Percentiles rank a stretch among this genome's conserved stretches.
Conservation (phyloP, 1,139 yeast genomes). For the Hansenula anomala region DNA sequence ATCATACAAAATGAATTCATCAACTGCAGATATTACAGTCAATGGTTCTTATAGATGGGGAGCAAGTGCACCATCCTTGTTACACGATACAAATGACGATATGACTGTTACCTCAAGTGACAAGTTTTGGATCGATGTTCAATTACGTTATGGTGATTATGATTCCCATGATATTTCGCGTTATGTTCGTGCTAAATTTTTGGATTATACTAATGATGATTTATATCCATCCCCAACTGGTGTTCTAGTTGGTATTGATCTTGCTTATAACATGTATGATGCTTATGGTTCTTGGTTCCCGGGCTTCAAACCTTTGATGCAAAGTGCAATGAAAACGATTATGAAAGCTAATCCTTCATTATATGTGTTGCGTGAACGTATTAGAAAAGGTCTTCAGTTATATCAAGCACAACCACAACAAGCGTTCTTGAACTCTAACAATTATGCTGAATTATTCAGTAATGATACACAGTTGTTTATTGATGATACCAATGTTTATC, state of each 20-base stretch:
- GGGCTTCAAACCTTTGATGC: slow-evolving; percentile 85
- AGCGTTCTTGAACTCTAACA: slow-evolving; percentile 82
- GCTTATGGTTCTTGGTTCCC: slow-evolving; percentile 98
- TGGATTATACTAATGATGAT: slow-evolving; percentile 89
- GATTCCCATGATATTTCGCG: slow-evolving; percentile 96
- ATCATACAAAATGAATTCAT: slow-evolving; percentile 94
- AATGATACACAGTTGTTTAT: slow-evolving; percentile 78
- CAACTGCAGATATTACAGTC: slow-evolving; percentile 86
- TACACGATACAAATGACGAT: slow-evolving; percentile 59
- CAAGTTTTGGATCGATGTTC: slow-evolving; percentile 94
- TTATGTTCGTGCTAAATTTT: slow-evolving; percentile 86
- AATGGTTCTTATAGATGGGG: slow-evolving; percentile 80
- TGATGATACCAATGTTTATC: slow-evolving; percentile 90
- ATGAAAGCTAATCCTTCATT: slow-evolving; percentile 95
- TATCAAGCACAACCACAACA: slow-evolving; percentile 94
- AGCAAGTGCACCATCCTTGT: slow-evolving; percentile 75
- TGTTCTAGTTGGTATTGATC: slow-evolving; percentile 81
- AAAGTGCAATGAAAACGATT: slow-evolving; percentile 88
- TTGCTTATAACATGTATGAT: slow-evolving; percentile 94
- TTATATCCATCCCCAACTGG: slow-evolving; percentile 95
- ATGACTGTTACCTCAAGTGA: slow-evolving; percentile 47
- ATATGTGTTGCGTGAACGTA: slow-evolving; percentile 86
- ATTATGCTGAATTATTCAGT: slow-evolving; percentile 86
- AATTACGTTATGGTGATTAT: slow-evolving; percentile 92
- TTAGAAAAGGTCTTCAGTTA: slow-evolving; percentile 88